Base-by-base conservation (phyloP, 345 rosid genomes). In the Brassica incana region DNA sequence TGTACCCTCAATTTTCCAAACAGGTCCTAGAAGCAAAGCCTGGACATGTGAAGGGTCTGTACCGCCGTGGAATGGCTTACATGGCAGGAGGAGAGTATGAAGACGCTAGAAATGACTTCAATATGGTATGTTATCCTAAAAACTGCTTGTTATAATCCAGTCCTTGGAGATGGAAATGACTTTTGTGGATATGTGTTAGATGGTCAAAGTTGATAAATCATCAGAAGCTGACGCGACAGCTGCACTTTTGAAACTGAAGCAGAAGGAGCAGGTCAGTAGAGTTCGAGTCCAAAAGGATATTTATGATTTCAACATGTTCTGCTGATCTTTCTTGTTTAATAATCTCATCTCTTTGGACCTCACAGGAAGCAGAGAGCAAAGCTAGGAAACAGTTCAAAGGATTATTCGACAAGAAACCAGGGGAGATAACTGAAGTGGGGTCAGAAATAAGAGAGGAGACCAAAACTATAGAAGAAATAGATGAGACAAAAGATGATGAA, bases 11-110 rank as follows among this genome's bases (percentile, higher is more conserved):
- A 48, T 74, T 35, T 77, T 50, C 54, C 3, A 77, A 78, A 76
- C 85, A 95, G 98, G 97, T 95, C 25, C 63, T 91, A 84, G 99
- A 95, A 71, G 93, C 91, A 77, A 91, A 89, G 70, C 98, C 99
- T 20, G 90, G 81, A 0, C 92, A 93, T 67, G 91, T 71, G 58
- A 95, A 95, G 84, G 98, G 91, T 79, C 81, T 95, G 8, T 93
- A 89, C 79, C 98, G 95, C 60, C 97, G 99, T 5, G 98, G 99
- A 85, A 93, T 89, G 99, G 98, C 99, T 73, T 83, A 86, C 77
- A 75, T 95, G 90, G 87, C 86, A 20, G 86, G 84, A 38, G 99
- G 91, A 77, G 97, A 91, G 82, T 95, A 93, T 77, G 93, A 88
- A 67, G 97, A 91, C 59, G 97, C 98, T 83, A 86, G 81, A 80